Evolutionary conservation across 73 alveolate species (phyloP).

Genomic region (Tetrahymena malaccensis): DNA sequence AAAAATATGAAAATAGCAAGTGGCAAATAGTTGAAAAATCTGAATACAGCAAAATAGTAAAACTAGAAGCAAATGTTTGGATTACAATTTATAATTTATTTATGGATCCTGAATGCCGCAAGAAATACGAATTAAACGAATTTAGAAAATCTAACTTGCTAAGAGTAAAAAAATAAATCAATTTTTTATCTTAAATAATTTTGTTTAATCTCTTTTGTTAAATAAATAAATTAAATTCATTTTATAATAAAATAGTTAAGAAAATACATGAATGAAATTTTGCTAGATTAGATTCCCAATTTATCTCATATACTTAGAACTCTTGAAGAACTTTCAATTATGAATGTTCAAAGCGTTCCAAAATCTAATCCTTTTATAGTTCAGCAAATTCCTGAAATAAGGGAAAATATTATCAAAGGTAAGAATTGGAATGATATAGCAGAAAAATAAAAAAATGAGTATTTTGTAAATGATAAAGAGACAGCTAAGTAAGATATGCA

Average conservation of each 20-base stretch:
- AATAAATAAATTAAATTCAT: not conserved
- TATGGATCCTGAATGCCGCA: slow-evolving; percentile 92
- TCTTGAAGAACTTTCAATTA: slow-evolving; percentile 79
- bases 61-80: slow-evolving; percentile 95
- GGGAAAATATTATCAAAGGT: slow-evolving; percentile 38
- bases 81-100: slow-evolving; percentile 93
- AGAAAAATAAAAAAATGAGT: slow-evolving; percentile 44
- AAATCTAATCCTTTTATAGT: slow-evolving; percentile 56
- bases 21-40: slow-evolving; percentile 54
- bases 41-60: slow-evolving; percentile 64
- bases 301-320: slow-evolving; percentile 89
- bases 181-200: not conserved
- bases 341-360: slow-evolving; percentile 47
- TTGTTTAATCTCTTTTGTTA: too few species aligned
- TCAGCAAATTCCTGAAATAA: slow-evolving; percentile 69
- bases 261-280: slow-evolving; percentile 93
- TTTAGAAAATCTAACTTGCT: slow-evolving; percentile 88
- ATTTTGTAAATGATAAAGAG: slow-evolving; percentile 47
- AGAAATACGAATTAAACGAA: slow-evolving; percentile 95
- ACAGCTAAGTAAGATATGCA: slow-evolving; percentile 50
- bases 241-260: slow-evolving; percentile 47
- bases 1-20: slow-evolving; percentile 85
- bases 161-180: slow-evolving; percentile 11
- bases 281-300: slow-evolving; percentile 95
- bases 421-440: slow-evolving; percentile 77